phyloP scores from a whole-genome alignment of 108 stramenopile genomes.

The Pseudonitzschia pungens region DNA sequence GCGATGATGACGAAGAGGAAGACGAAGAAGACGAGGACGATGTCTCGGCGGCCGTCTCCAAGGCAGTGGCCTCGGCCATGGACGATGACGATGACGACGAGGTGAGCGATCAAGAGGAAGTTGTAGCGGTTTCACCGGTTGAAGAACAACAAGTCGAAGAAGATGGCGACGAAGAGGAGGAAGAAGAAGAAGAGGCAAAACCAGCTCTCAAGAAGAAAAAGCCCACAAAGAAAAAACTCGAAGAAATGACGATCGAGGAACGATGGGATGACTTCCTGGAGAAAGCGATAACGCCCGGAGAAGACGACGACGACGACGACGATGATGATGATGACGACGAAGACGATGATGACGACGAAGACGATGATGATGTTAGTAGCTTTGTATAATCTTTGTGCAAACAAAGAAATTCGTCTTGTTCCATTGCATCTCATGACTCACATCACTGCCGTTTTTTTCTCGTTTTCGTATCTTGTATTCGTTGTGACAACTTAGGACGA shows the following conservation, averaged over 20 bases:
- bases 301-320: conserved; percentile 22
- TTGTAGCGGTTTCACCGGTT: neutral
- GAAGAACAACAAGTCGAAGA: neutral
- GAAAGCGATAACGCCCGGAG: conserved; percentile 29
- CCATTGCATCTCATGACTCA: neutral
- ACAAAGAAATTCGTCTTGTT: neutral
- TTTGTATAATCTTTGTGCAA: neutral
- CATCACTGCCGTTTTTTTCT: neutral
- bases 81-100: neutral
- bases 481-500: neutral
- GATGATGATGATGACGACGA: conserved; percentile 5
- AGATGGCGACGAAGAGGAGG: neutral
- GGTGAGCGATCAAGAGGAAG: neutral
- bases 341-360: neutral
- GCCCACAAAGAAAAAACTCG: neutral
- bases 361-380: conserved; percentile 12
- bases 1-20: conserved; percentile 12
- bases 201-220: neutral
- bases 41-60: neutral
- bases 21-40: conserved; percentile 16
- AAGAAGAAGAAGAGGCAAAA: neutral
- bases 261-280: conserved; percentile 20
- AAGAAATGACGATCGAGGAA: neutral
- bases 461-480: neutral
- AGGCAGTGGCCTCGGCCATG: conserved; percentile 1